phyloP scores from a whole-genome alignment of 352 stramenopile genomes.

The Phytophthora hibernalis region DNA sequence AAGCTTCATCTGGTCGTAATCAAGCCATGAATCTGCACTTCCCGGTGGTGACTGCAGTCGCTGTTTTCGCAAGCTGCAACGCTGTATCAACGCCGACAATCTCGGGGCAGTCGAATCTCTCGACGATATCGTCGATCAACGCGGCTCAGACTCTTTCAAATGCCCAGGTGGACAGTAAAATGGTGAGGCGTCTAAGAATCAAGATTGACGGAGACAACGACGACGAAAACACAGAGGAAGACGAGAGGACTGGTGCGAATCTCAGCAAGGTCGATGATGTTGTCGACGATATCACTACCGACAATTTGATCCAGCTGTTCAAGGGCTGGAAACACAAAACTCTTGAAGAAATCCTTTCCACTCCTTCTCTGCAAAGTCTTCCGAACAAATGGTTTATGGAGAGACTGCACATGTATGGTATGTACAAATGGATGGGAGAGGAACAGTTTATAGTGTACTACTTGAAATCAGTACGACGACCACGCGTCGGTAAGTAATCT shows the following conservation, averaged over 20 bases:
- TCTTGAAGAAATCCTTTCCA: slow-evolving; percentile 1
- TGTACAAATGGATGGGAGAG: background rate
- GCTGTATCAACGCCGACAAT: background rate
- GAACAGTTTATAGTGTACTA: background rate
- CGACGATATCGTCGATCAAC: background rate
- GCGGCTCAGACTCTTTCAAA: background rate
- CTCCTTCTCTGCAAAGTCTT: background rate
- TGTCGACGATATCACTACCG: slow-evolving; percentile 2
- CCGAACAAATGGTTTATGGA: slow-evolving; percentile 6
- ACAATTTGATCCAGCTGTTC: slow-evolving; percentile 14
- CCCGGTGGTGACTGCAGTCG: background rate
- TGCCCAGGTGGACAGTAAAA: background rate
- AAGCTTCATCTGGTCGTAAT: background rate
- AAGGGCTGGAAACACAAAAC: slow-evolving; percentile 3
- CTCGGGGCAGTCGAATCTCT: background rate
- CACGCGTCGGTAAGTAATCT: too few species aligned
- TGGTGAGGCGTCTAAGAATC: background rate
- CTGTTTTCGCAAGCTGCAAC: slow-evolving; percentile 1
- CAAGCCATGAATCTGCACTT: slow-evolving; percentile 8
- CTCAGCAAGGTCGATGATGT: slow-evolving; percentile 16
- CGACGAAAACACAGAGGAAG: background rate
- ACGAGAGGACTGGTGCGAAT: slow-evolving; percentile 11
- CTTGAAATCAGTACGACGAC: too few species aligned
- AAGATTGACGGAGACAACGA: background rate
- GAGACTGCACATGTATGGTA: slow-evolving; percentile 10